phyloP scores from a whole-genome alignment of 257 asterid genomes.

The Cruciata laevipes region DNA sequence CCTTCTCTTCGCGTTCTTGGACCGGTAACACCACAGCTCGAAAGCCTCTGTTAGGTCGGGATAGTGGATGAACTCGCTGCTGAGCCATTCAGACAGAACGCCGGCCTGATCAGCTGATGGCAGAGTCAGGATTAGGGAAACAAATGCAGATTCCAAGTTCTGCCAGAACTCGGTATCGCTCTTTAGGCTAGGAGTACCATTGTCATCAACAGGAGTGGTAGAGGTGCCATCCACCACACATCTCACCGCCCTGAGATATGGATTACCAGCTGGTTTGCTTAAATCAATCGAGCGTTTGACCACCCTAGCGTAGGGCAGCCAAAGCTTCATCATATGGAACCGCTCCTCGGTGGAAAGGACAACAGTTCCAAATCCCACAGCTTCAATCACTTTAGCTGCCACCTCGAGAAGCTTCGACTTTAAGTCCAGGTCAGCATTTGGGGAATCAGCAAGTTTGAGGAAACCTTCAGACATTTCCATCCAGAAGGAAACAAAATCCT shows the following conservation, averaged over 20 bases:
- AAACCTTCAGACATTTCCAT: conserved; percentile 48
- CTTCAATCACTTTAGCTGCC: conserved; percentile 52
- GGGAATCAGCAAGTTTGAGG: conserved; percentile 34
- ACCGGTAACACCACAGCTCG: conserved; percentile 87
- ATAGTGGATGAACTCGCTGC: conserved; percentile 43
- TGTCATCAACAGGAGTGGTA: conserved; percentile 32
- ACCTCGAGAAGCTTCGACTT: conserved; percentile 58
- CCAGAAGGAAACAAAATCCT: conserved; percentile 52
- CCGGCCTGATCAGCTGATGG: conserved; percentile 73
- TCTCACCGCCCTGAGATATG: conserved; percentile 49
- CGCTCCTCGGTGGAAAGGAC: conserved; percentile 46
- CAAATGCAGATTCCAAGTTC: conserved; percentile 66
- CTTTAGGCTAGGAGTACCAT: conserved; percentile 31
- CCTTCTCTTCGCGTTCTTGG: conserved; percentile 73
- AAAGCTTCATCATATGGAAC: conserved; percentile 40
- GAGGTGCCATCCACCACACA: conserved; percentile 25
- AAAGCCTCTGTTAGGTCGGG: conserved; percentile 88
- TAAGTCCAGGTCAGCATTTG: conserved; percentile 18
- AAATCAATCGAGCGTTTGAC: conserved; percentile 45
- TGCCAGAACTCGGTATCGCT: conserved; percentile 69
- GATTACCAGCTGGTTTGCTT: conserved; percentile 5
- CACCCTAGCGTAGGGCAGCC: conserved; percentile 64
- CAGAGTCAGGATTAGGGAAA: conserved; percentile 59
- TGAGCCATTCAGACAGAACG: conserved; percentile 68
- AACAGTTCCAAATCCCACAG: conserved; percentile 51